Percentiles rank a stretch among this genome's conserved stretches.
Conservation (phyloP, 495 filamentous ascomycete genomes). For the Aspergillus bertholletiae region DNA sequence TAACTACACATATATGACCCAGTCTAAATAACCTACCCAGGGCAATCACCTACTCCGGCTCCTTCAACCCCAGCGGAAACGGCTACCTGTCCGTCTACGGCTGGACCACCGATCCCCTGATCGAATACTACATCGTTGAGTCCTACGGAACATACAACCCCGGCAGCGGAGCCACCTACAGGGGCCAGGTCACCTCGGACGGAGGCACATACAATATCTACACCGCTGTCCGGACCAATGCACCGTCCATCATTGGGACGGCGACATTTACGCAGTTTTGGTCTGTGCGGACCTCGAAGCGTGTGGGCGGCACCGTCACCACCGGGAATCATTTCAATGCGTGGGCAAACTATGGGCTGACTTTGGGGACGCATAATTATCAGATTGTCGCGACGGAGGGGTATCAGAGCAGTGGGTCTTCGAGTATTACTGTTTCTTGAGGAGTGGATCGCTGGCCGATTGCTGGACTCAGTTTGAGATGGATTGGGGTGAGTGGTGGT, state of each 20-base stretch:
- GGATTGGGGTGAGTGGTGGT: not conserved
- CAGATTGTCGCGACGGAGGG: slow-evolving; percentile 61
- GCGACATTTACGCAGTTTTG: slow-evolving; percentile 61
- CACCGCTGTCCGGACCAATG: slow-evolving; percentile 53
- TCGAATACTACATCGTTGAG: slow-evolving; percentile 66
- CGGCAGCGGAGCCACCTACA: slow-evolving; percentile 37
- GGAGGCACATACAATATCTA: slow-evolving; percentile 64
- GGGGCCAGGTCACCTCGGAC: slow-evolving; percentile 55
- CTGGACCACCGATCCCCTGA: slow-evolving; percentile 58
- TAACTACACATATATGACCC: not conserved
- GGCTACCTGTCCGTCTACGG: slow-evolving; percentile 61
- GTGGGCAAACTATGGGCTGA: slow-evolving; percentile 49
- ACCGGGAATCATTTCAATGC: slow-evolving; percentile 61
- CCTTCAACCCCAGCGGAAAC: slow-evolving; percentile 54
- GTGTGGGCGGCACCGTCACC: slow-evolving; percentile 51
- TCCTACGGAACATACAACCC: slow-evolving; percentile 55
- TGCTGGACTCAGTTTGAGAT: too few species aligned
- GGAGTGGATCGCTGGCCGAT: too few species aligned
- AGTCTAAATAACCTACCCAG: slow-evolving; percentile 22
- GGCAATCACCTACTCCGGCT: slow-evolving; percentile 50
- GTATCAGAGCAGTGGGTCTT: slow-evolving; percentile 50
- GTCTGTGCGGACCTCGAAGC: slow-evolving; percentile 53
- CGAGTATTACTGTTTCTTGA: slow-evolving; percentile 45
- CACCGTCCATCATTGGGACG: slow-evolving; percentile 57
- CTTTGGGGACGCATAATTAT: slow-evolving; percentile 53